phyloP scores from a whole-genome alignment of 1,139 yeast species.

The Lodderomyces pseudojiufengensis region DNA sequence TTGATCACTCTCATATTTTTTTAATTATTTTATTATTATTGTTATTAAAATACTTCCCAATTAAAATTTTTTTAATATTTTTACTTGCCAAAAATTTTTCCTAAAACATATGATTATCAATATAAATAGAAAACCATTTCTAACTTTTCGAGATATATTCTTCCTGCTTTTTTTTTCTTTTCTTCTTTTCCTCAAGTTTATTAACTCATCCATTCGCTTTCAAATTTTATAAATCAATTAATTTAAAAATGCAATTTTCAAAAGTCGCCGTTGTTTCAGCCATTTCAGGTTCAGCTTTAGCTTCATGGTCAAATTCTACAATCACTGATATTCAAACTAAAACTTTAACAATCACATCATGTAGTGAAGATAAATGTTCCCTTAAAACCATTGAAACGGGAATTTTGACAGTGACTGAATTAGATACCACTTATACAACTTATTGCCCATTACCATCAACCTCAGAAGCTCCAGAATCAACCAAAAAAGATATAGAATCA shows the following conservation, averaged over 20 bases:
- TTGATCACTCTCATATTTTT: too few relatives aligned
- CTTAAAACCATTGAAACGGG: conserved; percentile 35
- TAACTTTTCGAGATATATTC: too few relatives aligned
- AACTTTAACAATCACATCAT: conserved; percentile 50
- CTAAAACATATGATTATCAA: too few relatives aligned
- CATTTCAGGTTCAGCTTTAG: conserved; percentile 19
- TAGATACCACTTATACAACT: conserved; percentile 45
- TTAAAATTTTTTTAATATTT: too few relatives aligned
- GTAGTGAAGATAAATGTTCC: conserved; percentile 34
- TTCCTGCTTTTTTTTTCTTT: conserved; percentile 6
- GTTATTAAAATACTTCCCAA: too few relatives aligned
- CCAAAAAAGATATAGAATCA: conserved; percentile 33
- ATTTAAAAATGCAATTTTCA: conserved; percentile 16
- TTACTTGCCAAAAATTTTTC: too few relatives aligned
- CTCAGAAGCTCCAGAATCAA: neutral
- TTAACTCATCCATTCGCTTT: conserved; percentile 24
- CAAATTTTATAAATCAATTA: conserved; percentile 6
- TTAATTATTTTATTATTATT: too few relatives aligned
- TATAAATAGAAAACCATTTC: too few relatives aligned
- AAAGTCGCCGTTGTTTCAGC: conserved; percentile 23
- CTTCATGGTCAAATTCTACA: conserved; percentile 16
- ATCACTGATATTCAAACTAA: conserved; percentile 32
- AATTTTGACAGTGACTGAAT: conserved; percentile 41
- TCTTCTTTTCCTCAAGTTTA: conserved; percentile 2
- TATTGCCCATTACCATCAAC: conserved; percentile 40